Conservation (phyloP, 2,329 filamentous ascomycete genomes). For the Aureobasidium sp. region DNA sequence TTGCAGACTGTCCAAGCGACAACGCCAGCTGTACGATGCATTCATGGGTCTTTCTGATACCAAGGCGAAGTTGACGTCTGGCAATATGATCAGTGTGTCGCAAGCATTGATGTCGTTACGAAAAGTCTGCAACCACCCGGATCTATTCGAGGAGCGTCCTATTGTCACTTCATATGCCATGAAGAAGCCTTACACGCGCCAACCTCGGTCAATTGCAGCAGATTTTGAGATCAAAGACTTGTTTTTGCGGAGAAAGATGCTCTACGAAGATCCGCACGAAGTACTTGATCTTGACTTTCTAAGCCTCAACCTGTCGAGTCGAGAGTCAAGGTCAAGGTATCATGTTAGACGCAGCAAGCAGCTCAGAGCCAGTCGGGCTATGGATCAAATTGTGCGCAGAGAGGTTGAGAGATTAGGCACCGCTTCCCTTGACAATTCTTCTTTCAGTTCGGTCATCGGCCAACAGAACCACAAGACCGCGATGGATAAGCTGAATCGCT, state of each 20-base stretch:
- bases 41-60: slow-evolving; percentile 90
- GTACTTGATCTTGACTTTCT: slow-evolving; percentile 70
- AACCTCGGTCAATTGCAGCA: slow-evolving; percentile 56
- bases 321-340: slow-evolving; percentile 46
- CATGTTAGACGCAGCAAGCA: slow-evolving; percentile 30
- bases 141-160: slow-evolving; percentile 89
- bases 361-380: slow-evolving; percentile 57
- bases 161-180: slow-evolving; percentile 97
- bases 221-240: slow-evolving; percentile 68
- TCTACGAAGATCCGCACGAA: slow-evolving; percentile 56
- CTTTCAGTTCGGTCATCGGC: slow-evolving; percentile 60
- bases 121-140: slow-evolving; percentile 97
- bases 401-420: slow-evolving; percentile 55
- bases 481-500: slow-evolving; percentile 65
- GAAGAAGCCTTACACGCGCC: slow-evolving; percentile 42
- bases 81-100: slow-evolving; percentile 96
- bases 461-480: slow-evolving; percentile 66
- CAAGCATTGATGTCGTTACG: slow-evolving; percentile 96
- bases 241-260: slow-evolving; percentile 59
- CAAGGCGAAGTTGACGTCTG: slow-evolving; percentile 77
- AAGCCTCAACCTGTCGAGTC: slow-evolving; percentile 21
- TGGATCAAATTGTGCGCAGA: slow-evolving; percentile 64
- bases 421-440: slow-evolving; percentile 55
- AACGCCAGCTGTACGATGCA: slow-evolving; percentile 91
- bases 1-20: slow-evolving; percentile 88